phyloP scores from a whole-genome alignment of 768 basidiomycete genomes.

The Collybiopsis confluens region DNA sequence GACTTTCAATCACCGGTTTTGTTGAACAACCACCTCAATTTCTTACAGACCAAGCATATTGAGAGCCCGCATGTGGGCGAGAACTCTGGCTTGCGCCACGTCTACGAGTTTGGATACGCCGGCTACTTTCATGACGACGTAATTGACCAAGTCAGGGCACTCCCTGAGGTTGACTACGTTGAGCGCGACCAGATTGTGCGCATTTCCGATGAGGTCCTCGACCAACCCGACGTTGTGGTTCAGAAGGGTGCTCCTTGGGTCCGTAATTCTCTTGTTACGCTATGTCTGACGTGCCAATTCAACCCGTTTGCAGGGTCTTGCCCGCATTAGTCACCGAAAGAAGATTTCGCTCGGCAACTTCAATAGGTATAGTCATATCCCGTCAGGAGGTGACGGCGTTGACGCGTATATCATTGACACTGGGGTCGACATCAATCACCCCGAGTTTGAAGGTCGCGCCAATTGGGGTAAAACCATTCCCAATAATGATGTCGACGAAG shows the following conservation, averaged over 20 bases:
- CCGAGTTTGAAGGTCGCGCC: conserved; percentile 87
- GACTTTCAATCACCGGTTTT: conserved; percentile 47
- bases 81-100: conserved; percentile 59
- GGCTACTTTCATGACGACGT: conserved; percentile 70
- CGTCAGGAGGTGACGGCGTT: conserved; percentile 82
- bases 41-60: conserved; percentile 59
- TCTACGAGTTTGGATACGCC: conserved; percentile 82
- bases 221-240: conserved; percentile 15
- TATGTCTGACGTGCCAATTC: conserved; percentile 13
- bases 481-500: conserved; percentile 74
- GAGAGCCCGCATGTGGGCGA: conserved; percentile 49
- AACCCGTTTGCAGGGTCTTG: conserved; percentile 67
- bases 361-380: conserved; percentile 71
- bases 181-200: conserved; percentile 94
- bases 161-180: conserved; percentile 89
- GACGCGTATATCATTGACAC: conserved; percentile 89
- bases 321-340: conserved; percentile 85
- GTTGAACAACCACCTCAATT: conserved; percentile 75
- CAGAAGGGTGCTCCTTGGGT: conserved; percentile 88
- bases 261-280: conserved; percentile 24
- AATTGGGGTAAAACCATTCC: conserved; percentile 94
- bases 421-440: conserved; percentile 83
- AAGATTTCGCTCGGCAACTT: conserved; percentile 79
- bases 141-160: conserved; percentile 69
- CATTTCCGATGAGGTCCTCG: conserved; percentile 45